Percentiles rank a stretch among this genome's conserved stretches.
phyloP scores from a whole-genome alignment of 202 grass and related monocot species.

The Digitaria exilis region DNA sequence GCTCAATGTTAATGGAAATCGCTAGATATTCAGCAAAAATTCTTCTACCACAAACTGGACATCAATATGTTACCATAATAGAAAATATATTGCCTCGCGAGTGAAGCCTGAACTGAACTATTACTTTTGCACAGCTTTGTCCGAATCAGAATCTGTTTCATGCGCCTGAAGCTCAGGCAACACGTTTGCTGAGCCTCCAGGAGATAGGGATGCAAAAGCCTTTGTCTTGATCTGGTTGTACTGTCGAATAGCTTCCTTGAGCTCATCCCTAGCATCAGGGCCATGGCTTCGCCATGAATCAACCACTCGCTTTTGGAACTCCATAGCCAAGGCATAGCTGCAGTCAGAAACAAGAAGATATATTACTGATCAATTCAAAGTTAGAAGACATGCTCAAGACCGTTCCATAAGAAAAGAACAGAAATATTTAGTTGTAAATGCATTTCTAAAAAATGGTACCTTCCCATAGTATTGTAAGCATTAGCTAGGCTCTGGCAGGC shows the following conservation, averaged over 20 bases:
- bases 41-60: background rate
- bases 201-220: constrained; percentile 37
- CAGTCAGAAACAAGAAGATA: constrained; percentile 28
- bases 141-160: constrained; percentile 37
- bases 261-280: constrained; percentile 59
- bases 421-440: background rate
- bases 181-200: constrained; percentile 34
- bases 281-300: constrained; percentile 88
- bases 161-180: constrained; percentile 35
- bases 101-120: background rate
- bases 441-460: constrained; percentile 42
- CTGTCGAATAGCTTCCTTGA: constrained; percentile 67
- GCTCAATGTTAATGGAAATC: background rate
- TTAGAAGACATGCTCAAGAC: background rate
- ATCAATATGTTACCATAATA: background rate
- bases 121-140: constrained; percentile 43
- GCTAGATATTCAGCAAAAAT: constrained; percentile 1
- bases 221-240: constrained; percentile 77
- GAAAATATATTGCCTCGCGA: background rate
- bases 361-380: background rate
- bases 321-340: constrained; percentile 79
- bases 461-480: constrained; percentile 78
- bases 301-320: constrained; percentile 76
- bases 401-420: background rate
- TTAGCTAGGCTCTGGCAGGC: constrained; percentile 89